Evolutionary conservation across 306 rosid species (phyloP).

Genomic region (Cercis canadensis): DNA sequence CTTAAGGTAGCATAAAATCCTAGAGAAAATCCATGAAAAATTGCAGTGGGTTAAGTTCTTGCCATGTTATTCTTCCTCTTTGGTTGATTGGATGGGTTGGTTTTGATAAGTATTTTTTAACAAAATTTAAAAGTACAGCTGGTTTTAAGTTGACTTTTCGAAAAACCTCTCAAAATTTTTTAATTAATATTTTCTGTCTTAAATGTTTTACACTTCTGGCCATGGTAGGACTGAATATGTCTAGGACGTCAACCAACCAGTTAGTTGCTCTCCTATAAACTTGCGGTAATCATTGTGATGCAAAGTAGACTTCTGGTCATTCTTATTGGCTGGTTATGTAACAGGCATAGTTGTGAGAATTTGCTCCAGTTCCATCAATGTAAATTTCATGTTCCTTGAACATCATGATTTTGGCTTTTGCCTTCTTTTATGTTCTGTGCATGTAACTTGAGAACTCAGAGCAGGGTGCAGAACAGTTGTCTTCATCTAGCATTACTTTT

Average conservation of each 20-base stretch:
- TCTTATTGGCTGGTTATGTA: constrained; percentile 10
- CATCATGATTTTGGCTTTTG: constrained; percentile 11
- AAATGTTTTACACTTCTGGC: neutral
- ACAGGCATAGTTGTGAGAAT: constrained; percentile 5
- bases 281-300: constrained; percentile 1
- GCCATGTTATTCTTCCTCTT: neutral
- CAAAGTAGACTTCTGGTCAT: neutral
- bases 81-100: neutral
- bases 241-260: neutral
- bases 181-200: neutral
- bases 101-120: constrained; percentile 1
- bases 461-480: neutral
- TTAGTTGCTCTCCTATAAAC: neutral
- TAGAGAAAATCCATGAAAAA: constrained; percentile 6
- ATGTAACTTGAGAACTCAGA: constrained; percentile 1
- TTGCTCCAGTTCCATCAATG: constrained; percentile 18
- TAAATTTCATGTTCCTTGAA: constrained; percentile 20
- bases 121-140: neutral
- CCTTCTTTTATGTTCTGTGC: neutral
- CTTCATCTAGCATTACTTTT: constrained; percentile 25
- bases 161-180: neutral
- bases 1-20: constrained; percentile 12
- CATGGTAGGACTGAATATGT: constrained; percentile 6
- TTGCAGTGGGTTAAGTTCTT: constrained; percentile 3
- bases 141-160: constrained; percentile 18